Evolutionary conservation across 352 stramenopile genomes (phyloP).

Genomic region (Chrysophaeum taylorii): DNA sequence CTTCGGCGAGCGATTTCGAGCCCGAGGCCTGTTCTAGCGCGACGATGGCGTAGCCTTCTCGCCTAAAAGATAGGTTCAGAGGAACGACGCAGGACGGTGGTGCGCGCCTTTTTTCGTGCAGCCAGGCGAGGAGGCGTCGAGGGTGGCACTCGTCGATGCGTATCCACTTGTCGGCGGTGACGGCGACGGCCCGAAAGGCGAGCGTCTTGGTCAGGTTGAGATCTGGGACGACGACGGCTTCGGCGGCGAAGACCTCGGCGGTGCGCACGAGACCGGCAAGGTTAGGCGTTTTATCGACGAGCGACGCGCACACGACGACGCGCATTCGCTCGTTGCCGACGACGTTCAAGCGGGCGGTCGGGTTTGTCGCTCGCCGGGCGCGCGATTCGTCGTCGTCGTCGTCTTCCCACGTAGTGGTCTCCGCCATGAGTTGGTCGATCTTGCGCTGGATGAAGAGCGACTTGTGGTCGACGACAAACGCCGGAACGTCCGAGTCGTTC

Average conservation of each 20-base stretch:
- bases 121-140: slow-evolving; percentile 40
- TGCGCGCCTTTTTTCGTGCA: too few species aligned
- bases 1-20: slow-evolving; percentile 58
- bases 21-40: slow-evolving; percentile 84
- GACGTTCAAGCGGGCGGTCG: slow-evolving; percentile 36
- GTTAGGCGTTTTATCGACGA: slow-evolving; percentile 90
- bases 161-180: slow-evolving; percentile 86
- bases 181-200: slow-evolving; percentile 76
- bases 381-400: not conserved
- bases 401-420: too few species aligned
- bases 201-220: slow-evolving; percentile 64
- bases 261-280: slow-evolving; percentile 79
- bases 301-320: slow-evolving; percentile 51
- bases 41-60: slow-evolving; percentile 76
- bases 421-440: not conserved
- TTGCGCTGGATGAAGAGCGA: not conserved
- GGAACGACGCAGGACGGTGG: too few species aligned
- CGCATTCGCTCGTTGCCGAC: slow-evolving; percentile 42
- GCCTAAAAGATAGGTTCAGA: slow-evolving; percentile 46
- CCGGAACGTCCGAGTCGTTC: too few species aligned
- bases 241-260: slow-evolving; percentile 83
- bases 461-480: too few species aligned
- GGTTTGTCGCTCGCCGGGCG: too few species aligned
- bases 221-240: slow-evolving; percentile 74
- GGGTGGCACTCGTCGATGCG: slow-evolving; percentile 60